Evolutionary conservation across 2,329 filamentous ascomycete genomes (phyloP), one percentile per base, ranked within the genome.

Genomic region (Dothideomycetidae sp.): DNA sequence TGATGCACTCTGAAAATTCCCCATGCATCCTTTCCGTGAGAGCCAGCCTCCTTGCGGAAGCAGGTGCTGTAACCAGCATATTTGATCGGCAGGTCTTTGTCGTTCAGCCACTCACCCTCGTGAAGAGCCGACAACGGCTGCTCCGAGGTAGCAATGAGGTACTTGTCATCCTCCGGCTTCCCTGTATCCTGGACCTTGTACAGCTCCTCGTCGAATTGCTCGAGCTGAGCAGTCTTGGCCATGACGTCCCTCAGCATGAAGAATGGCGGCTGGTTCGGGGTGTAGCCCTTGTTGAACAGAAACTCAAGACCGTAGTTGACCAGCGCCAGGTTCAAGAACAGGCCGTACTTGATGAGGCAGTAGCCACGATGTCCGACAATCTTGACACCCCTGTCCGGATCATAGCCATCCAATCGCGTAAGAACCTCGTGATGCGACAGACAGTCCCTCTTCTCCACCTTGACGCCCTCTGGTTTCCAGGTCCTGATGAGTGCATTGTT

Each of bases 1-100:
- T 98, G 88, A 59, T 98, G 90, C 17, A 96, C 86, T 46, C 90
- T 79, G 72, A 94, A 98, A 44, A 96, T 84, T 40, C 90, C 90
- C 90, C 90, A 98, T 1, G 88, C 88, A 57, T 98, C 85, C 56
- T 84, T 81, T 18, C 85, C 80, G 54, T 90, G 88, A 13, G 82
- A 78, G 37, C 90, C 90, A 29, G 90, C 90, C 59, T 98, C 90
- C 62, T 92, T 86, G 49, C 90, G 74, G 68, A 93, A 98, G 61
- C 86, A 94, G 18, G 88, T 93, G 50, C 78, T 86, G 66, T 88
- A 94, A 5, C 90, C 90, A 30, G 84, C 65, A 48, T 68, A 81
- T 68, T 85, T 93, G 60, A 94, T 83, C 10, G 90, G 90, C 15
- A 98, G 71, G 29, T 94, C 80, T 51, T 76, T 77, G 42, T 77